Base-by-base conservation (phyloP, 129 eudicot genomes). In the Centrapalus pauciflorus region DNA sequence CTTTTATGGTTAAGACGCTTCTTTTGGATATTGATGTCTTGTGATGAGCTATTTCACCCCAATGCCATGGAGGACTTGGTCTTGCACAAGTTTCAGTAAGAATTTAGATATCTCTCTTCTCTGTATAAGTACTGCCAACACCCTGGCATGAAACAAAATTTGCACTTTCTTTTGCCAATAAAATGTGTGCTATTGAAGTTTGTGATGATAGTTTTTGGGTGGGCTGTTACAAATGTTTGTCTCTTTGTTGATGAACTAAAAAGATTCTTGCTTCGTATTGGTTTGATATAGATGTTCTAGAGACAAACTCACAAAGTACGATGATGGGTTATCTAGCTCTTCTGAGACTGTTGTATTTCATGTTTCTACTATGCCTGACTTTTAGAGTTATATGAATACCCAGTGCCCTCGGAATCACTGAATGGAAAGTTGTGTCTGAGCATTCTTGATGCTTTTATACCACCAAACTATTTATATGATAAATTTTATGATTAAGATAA, bases 381-480 rank as follows among this genome's bases (percentile, higher is more conserved):
- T 32, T 41, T 41, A 41, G 49, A 41, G 7, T 41, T 41, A 41
- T 41, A 41, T 41, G 49, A 13, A 13, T 41, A 41, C n/a, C 49
- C 49, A 41, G 17, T 19, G n/a, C 51, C 51, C 51, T 45, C 14
- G 17, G 52, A 14, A 29, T 14, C 9, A 21, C 25, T 2, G 24
- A 14, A 65, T 26, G 7, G 7, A 26, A 21, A 49, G 9, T 17
- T 8, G 34, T 63, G 37, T 21, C 25, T 54, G 49, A 20, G 56
- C 62, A 33, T 33, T 55, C 14, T 37, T 6, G 4, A 26, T 54
- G 51, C 26, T 24, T 25, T 26, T 27, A 33, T 52, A 34, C 49
- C n/a, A 67, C 52, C 24, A 67, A 33, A 33, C 52, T 67, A 11
- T 26, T 68, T 23, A 13, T 64, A 14, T 40, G n/a, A n/a, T 30